Percentiles rank a stretch among this genome's conserved stretches.
Evolutionary conservation across 768 basidiomycete genomes (phyloP).

Genomic region (Guyanaporus albipodus): DNA sequence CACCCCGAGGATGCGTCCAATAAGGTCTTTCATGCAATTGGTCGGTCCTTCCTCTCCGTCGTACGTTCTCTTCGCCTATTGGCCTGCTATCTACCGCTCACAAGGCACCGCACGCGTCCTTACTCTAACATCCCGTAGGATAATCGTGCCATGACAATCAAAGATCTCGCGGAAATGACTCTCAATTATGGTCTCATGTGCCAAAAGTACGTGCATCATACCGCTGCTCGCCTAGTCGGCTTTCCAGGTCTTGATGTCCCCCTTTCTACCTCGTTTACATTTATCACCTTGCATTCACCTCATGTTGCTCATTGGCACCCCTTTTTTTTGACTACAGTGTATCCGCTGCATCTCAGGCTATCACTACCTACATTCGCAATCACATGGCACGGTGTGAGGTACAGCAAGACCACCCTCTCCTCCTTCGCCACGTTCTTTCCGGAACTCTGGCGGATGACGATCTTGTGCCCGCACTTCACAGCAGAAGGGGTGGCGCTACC

Average conservation of each 20-base stretch:
- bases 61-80: slow-evolving; percentile 33
- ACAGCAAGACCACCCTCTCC: slow-evolving; percentile 69
- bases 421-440: slow-evolving; percentile 67
- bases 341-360: slow-evolving; percentile 76
- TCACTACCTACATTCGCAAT: slow-evolving; percentile 76
- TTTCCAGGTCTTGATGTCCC: slow-evolving; percentile 9
- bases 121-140: slow-evolving; percentile 39
- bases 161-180: slow-evolving; percentile 74
- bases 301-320: slow-evolving; percentile 8
- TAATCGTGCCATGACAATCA: slow-evolving; percentile 83
- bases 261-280: slow-evolving; percentile 4
- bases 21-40: slow-evolving; percentile 72
- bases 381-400: slow-evolving; percentile 69
- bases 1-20: slow-evolving; percentile 70
- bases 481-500: slow-evolving; percentile 63
- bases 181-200: slow-evolving; percentile 62
- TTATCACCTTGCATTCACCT: slow-evolving; percentile 7
- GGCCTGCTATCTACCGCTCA: slow-evolving; percentile 12
- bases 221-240: slow-evolving; percentile 5
- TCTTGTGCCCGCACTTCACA: slow-evolving; percentile 66
- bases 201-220: slow-evolving; percentile 57
- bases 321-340: slow-evolving; percentile 40
- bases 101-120: slow-evolving; percentile 17
- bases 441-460: slow-evolving; percentile 72
- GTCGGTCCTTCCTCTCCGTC: slow-evolving; percentile 68